phyloP scores from a whole-genome alignment of 306 rosid genomes.

The Macrotyloma uniflorum region DNA sequence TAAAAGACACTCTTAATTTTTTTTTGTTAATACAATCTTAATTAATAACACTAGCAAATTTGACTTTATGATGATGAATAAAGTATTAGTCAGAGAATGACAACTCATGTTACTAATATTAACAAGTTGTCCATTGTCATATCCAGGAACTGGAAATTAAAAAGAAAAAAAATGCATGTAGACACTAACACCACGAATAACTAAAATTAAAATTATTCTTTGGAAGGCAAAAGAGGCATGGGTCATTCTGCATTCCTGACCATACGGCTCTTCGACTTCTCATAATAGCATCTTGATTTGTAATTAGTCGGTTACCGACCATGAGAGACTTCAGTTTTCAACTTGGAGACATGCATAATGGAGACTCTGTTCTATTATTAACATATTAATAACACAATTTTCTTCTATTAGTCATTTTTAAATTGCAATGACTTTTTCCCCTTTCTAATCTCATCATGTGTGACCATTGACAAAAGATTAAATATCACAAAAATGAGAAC shows the following conservation, averaged over 20 bases:
- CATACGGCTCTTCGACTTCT: neutral
- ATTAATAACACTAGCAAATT: neutral
- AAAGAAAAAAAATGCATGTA: neutral
- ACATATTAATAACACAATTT: slow-evolving; percentile 1
- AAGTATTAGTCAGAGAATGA: neutral
- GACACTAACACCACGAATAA: neutral
- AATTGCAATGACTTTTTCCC: neutral
- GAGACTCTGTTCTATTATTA: neutral
- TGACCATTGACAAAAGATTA: slow-evolving; percentile 6
- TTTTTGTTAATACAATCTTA: neutral
- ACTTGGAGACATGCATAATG: slow-evolving; percentile 1
- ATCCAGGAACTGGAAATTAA: neutral
- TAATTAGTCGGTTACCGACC: slow-evolving; percentile 15
- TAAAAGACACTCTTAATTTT: neutral
- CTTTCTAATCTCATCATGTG: neutral
- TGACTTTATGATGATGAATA: neutral
- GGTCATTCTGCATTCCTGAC: slow-evolving; percentile 17
- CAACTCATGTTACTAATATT: neutral
- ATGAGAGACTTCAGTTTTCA: slow-evolving; percentile 11
- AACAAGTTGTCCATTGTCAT: neutral
- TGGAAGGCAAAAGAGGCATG: neutral
- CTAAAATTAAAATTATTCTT: neutral
- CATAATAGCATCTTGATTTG: neutral
- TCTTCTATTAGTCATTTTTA: slow-evolving; percentile 3
- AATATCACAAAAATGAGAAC: slow-evolving; percentile 11